Evolutionary conservation across 345 rosid genomes (phyloP), one percentile per base, ranked within the genome.

Genomic region (Ceriops decandra): DNA sequence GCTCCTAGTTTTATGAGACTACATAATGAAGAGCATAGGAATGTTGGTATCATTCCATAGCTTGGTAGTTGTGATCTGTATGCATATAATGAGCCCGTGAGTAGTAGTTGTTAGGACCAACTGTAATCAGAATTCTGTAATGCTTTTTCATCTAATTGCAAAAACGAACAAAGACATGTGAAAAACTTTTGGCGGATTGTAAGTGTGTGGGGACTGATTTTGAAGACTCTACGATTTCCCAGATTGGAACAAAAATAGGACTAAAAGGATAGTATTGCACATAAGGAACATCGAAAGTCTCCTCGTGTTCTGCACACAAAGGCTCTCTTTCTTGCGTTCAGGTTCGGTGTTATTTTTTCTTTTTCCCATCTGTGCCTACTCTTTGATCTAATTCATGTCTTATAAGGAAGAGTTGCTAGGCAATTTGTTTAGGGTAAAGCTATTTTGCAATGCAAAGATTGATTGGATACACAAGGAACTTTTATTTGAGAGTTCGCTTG

Each of bases 141-240:
- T 63, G 67, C 70, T 77, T 77, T 65, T 81, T 75, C 68, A 42
- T 42, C 49, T 13, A 13, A 42, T 42, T 42, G 26, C 49, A 42
- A 42, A 38, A 42, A 83, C 80, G 76, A 79, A 91, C 97, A 91
- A 87, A 84, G 88, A 84, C 97, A 91, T 87, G 95, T 91, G 95
- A 91, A 83, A 80, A 77, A 63, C 22, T 54, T 36, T 67, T 60
- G 26, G 76, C 60, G 30, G 75, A 76, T 64, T 68, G 82, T 52
- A 67, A 72, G 62, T 47, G 60, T 15, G 78, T 60, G 68, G 70
- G 42, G 66, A 27, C 56, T 74, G 71, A 71, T 66, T 61, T 67
- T 42, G 65, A 68, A 47, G 46, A 60, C 61, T 62, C 59, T 36
- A 56, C 66, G 9, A 46, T 76, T 62, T 62, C 20, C 28, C 4